Base-by-base conservation (phyloP, 495 filamentous ascomycete species). In the Neurospora africana region DNA sequence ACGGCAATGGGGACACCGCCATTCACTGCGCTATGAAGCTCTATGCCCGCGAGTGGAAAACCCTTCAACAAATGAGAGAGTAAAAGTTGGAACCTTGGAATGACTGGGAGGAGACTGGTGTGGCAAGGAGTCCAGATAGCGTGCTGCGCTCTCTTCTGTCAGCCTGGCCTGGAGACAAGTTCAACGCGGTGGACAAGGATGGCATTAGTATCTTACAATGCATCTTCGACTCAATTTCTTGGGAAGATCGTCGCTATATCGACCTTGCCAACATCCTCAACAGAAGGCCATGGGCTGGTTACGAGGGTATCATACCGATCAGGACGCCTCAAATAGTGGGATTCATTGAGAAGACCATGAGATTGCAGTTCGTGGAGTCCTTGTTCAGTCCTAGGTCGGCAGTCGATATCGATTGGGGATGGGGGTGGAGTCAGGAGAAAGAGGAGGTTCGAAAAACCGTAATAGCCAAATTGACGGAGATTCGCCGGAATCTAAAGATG, bases 281-380 rank as follows among this genome's bases (percentile, higher is more conserved):
- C 43, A 43, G 0, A 6, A 6, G 0, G 39, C 6, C 7, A 8
- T 4, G 3, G 9, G 9, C 9, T 9, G 0, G 0, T 21, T 21
- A 21, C 43, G 0, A 0, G 9, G 9, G n/a, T 5, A 1, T 47
- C 3, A 1, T 47, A 21, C 43, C 43, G 9, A 1, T 1, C 0
- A 2, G 19, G n/a, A 21, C 0, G 0, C 43, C n/a, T 47, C 43
- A 0, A 21, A 11, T 0, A n/a, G 43, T 21, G n/a, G 43, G 43
- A 11, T 0, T 21, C 0, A 11, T 11, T 21, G 43, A 47, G 9
- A 47, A 21, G 9, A 47, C 9, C 0, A 47, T 21, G 43, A 9
- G 43, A 0, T 47, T 47, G 0, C 8, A 21, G 0, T 47, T 47
- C 9, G 43, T 47, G 4, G 43, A 21, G 43, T 10, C 43, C 0